phyloP scores from a whole-genome alignment of 257 asterid species.

The Przewalskia tangutica region DNA sequence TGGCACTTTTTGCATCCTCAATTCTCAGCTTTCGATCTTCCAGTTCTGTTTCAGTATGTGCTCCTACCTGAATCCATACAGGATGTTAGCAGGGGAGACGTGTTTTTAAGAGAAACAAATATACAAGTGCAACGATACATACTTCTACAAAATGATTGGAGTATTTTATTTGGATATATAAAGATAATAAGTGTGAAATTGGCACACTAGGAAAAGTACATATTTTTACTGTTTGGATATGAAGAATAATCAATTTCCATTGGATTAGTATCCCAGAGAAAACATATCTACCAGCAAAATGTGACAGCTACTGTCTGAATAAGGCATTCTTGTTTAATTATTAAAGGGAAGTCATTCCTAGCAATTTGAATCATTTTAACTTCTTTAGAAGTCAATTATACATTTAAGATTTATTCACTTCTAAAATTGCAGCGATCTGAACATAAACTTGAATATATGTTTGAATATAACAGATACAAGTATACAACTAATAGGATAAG shows the following conservation, averaged over 20 bases:
- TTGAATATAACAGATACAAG: background rate
- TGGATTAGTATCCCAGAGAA: background rate
- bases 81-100: background rate
- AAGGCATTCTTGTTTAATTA: background rate
- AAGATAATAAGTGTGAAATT: background rate
- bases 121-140: background rate
- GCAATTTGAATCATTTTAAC: background rate
- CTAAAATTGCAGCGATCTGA: background rate
- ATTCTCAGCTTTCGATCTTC: constrained; percentile 83
- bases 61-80: constrained; percentile 46
- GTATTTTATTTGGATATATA: background rate
- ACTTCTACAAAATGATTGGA: background rate
- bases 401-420: background rate
- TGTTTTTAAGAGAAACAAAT: background rate
- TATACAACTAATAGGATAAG: background rate
- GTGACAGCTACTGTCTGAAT: background rate
- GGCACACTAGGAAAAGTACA: background rate
- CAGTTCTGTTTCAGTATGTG: constrained; percentile 85
- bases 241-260: background rate
- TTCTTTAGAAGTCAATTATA: background rate
- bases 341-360: background rate
- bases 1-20: constrained; percentile 91
- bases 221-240: background rate
- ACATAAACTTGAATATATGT: background rate
- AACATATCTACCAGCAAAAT: background rate